Base-by-base conservation (phyloP, 2,329 filamentous ascomycete genomes). In the Sordariomycetes sp. region DNA sequence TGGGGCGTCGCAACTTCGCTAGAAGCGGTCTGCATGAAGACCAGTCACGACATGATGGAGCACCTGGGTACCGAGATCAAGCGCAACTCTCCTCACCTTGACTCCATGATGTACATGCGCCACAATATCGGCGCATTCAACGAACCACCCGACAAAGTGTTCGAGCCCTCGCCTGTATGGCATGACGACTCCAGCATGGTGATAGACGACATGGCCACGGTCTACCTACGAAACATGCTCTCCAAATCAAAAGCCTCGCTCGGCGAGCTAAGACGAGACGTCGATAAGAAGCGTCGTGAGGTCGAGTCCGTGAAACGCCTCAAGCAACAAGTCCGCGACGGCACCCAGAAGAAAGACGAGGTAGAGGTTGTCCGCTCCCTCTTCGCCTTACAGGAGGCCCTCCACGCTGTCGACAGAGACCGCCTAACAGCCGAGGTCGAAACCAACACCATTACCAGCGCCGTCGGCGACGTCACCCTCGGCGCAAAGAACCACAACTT, bases 401-500 rank as follows among this genome's bases (percentile, higher is more conserved):
- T 95, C 25, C 88, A 96, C 49, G 77, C 87, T 40, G 69, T 86
- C 10, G 88, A 96, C 44, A 79, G 85, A 33, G 84, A 82, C 54
- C 80, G 86, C 37, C 66, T 95, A 27, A 92, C 84, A 3, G 86
- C 86, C 23, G 92, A 96, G 57, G 82, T 95, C 12, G 92, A 98
- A 59, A 88, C 88, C 8, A 82, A 83, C 2, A 94, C 88, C 3
- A 94, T 98, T 51, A 90, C 86, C n/a, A 69, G 79, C 8, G 84
- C 79, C 0, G 90, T 95, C 3, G 92, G 92, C 23, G 92, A 98
- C 53, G 74, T 98, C 35, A 94, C 88, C 3, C 67, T 94, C 15
- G 90, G 90, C 14, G 88, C 88, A 9, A 86, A 86, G 55, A 94
- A 88, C 50, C 92, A 98, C 65, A 92, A 94, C 51, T 98, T 98